These are phyloP conservation scores for Aspergillus sojae DNA, from an alignment of 2,329 filamentous ascomycete species.

Conservation along the genomic window DNA sequence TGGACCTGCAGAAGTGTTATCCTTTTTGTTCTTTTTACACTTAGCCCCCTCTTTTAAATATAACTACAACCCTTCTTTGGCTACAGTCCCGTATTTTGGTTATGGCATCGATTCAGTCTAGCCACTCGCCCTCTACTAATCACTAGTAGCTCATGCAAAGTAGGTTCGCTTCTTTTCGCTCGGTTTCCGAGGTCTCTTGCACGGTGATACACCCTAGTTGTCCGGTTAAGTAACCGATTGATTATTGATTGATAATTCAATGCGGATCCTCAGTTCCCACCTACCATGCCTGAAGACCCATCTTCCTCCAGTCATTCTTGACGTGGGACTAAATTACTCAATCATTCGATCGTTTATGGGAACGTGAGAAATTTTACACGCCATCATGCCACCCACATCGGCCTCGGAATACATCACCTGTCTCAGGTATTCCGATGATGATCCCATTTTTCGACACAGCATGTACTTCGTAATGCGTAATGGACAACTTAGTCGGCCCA, in stretches of 20 bases:
- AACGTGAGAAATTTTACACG: neutral
- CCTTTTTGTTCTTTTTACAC: neutral
- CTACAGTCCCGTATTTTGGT: neutral
- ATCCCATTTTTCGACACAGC: slow-evolving; percentile 1
- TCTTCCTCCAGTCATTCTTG: neutral
- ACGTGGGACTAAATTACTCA: neutral
- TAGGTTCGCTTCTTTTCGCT: neutral
- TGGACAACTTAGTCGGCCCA: slow-evolving; percentile 3
- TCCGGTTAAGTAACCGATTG: slow-evolving; percentile 14
- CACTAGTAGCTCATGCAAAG: neutral
- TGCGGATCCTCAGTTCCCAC: slow-evolving; percentile 1
- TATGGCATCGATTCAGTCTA: neutral
- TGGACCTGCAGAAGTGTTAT: neutral
- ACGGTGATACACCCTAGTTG: neutral
- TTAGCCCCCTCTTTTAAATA: neutral
- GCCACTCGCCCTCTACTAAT: neutral
- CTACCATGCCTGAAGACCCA: neutral
- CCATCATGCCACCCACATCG: slow-evolving; percentile 8
- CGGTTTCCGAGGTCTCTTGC: slow-evolving; percentile 7
- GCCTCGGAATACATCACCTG: slow-evolving; percentile 2
- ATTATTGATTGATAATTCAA: slow-evolving; percentile 16
- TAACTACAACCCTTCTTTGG: neutral
- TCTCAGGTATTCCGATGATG: slow-evolving; percentile 7
- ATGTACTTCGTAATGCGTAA: slow-evolving; percentile 3
- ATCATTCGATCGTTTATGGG: slow-evolving; percentile 3